A percentile compares a stretch with the other conserved stretches of the same genome.
These are phyloP conservation scores for Phellinidium pouzarii DNA, from an alignment of 1,284 basidiomycete species.

Conservation along the genomic window DNA sequence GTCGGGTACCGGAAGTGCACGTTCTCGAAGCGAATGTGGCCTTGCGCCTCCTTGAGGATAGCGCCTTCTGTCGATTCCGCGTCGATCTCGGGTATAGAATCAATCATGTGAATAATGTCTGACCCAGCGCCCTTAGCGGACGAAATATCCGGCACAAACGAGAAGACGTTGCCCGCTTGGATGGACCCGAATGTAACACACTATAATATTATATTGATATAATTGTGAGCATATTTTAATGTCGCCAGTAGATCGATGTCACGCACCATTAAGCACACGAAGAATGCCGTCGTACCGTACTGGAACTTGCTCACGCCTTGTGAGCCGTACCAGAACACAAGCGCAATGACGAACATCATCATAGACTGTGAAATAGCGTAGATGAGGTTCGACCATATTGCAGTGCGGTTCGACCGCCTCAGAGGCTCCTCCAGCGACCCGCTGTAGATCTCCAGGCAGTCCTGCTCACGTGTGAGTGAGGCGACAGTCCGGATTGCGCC, in stretches of 20 bases:
- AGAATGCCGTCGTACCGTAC: slow-evolving; percentile 68
- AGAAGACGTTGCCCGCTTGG: slow-evolving; percentile 83
- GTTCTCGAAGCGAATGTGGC: slow-evolving; percentile 73
- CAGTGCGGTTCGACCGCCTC: slow-evolving; percentile 52
- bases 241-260: too few relatives aligned
- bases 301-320: slow-evolving; percentile 55
- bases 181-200: slow-evolving; percentile 69
- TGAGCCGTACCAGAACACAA: slow-evolving; percentile 85
- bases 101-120: slow-evolving; percentile 75
- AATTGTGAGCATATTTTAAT: too few relatives aligned
- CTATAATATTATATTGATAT: too few relatives aligned
- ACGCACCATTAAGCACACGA: slow-evolving; percentile 79
- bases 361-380: slow-evolving; percentile 79
- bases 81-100: slow-evolving; percentile 78
- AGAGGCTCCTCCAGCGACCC: slow-evolving; percentile 68
- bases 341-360: slow-evolving; percentile 77
- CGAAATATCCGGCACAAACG: slow-evolving; percentile 90
- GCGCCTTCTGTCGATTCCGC: slow-evolving; percentile 73
- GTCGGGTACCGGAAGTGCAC: slow-evolving; percentile 97
- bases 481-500: slow-evolving; percentile 93
- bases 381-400: slow-evolving; percentile 68
- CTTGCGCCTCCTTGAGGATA: slow-evolving; percentile 45
- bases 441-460: slow-evolving; percentile 66
- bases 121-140: slow-evolving; percentile 78
- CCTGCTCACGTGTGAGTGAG: slow-evolving; percentile 79